Conservation (phyloP, 192 early-diverging fungal species). For the Coemansia brasiliensis region DNA sequence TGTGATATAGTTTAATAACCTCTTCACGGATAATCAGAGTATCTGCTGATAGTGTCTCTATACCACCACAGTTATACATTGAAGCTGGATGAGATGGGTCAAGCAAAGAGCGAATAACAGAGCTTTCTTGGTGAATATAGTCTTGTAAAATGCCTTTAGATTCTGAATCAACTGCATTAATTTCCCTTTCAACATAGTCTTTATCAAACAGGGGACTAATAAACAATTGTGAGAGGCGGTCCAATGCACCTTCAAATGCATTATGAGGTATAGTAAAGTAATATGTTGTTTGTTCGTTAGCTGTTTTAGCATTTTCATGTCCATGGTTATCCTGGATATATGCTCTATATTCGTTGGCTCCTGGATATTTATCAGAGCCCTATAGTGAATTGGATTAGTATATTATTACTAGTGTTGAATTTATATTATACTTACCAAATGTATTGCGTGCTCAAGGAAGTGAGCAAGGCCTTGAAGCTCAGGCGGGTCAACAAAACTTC, state of each 20-base stretch:
- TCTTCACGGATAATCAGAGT: constrained; percentile 71
- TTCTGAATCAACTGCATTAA: constrained; percentile 90
- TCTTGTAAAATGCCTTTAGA: constrained; percentile 81
- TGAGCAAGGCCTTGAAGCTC: constrained; percentile 66
- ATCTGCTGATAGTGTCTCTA: constrained; percentile 69
- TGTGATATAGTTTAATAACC: constrained; percentile 75
- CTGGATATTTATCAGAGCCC: constrained; percentile 69
- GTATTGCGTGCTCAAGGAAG: constrained; percentile 70
- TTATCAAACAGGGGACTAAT: constrained; percentile 78
- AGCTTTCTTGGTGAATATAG: constrained; percentile 38
- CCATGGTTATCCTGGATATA: constrained; percentile 31
- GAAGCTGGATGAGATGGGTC: constrained; percentile 75
- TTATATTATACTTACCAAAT: constrained; percentile 43
- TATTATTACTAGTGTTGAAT: no score
- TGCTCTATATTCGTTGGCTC: constrained; percentile 61
- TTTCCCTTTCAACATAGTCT: constrained; percentile 81
- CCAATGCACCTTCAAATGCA: constrained; percentile 59
- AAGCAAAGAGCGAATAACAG: neutral
- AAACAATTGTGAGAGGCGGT: constrained; percentile 81
- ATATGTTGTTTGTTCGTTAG: constrained; percentile 14
- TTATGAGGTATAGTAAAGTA: constrained; percentile 27
- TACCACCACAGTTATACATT: constrained; percentile 81
- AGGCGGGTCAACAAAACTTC: constrained; percentile 59
- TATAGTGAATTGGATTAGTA: no score
- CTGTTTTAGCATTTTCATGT: constrained; percentile 27